Conservation (phyloP, 306 rosid genomes). For the Pyrus pyrifolia region DNA sequence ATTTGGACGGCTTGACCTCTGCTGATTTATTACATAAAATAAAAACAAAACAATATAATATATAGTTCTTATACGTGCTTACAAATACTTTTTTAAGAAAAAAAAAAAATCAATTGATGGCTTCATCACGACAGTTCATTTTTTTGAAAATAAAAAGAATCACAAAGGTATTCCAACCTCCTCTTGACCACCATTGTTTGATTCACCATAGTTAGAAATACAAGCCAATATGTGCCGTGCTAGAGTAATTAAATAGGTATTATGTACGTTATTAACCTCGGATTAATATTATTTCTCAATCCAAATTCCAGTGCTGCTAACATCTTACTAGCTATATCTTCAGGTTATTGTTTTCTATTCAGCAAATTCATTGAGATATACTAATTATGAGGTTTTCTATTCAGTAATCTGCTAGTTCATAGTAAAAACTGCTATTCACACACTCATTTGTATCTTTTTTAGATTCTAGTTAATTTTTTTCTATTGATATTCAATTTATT, state of each 20-base stretch:
- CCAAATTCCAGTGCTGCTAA: background rate
- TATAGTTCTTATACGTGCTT: no score
- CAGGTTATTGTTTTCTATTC: background rate
- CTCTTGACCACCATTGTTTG: no score
- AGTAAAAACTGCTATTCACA: no score
- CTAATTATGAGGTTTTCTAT: background rate
- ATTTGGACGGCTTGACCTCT: slow-evolving; percentile 16
- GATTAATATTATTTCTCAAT: background rate
- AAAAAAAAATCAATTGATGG: no score
- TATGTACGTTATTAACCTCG: background rate
- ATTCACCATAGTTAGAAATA: no score
- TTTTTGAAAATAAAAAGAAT: no score
- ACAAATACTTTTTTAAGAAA: no score
- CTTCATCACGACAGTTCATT: fast-evolving
- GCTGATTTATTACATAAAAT: background rate
- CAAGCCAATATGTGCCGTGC: no score
- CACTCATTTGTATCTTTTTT: no score
- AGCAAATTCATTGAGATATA: background rate
- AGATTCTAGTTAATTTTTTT: no score
- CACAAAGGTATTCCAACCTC: fast-evolving
- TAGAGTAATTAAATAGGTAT: background rate
- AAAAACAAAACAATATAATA: background rate
- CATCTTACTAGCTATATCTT: background rate
- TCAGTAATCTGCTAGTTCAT: background rate
- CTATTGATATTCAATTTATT: no score